Conservation (phyloP, 2,329 filamentous ascomycete species). For the Cercospora citrullina region DNA sequence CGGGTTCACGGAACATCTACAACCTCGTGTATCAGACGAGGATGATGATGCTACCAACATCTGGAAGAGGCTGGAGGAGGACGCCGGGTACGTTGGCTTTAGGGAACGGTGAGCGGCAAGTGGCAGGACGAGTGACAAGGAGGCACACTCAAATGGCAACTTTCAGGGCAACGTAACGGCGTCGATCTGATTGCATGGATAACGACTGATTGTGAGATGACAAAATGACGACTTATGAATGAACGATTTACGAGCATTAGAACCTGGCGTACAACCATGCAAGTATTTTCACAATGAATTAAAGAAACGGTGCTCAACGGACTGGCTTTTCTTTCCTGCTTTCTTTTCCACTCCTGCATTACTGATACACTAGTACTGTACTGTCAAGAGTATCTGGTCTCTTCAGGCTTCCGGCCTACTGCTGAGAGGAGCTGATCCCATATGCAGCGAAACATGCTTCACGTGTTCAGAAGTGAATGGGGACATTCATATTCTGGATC, state of each 20-base stretch:
- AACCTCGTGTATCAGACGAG: background rate
- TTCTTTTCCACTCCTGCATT: too few species aligned
- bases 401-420: background rate
- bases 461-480: background rate
- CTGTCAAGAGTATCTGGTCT: background rate
- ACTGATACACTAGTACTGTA: background rate
- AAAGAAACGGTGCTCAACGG: too few species aligned
- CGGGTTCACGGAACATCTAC: background rate
- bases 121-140: too few species aligned
- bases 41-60: background rate
- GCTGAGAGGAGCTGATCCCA: background rate
- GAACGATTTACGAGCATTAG: too few species aligned
- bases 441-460: background rate
- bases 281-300: too few species aligned
- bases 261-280: too few species aligned
- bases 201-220: too few species aligned
- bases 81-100: background rate
- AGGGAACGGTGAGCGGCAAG: background rate
- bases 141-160: too few species aligned
- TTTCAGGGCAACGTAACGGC: too few species aligned
- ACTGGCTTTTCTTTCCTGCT: too few species aligned
- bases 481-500: background rate
- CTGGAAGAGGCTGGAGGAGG: background rate
- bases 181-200: too few species aligned
- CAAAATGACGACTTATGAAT: too few species aligned